Evolutionary conservation across 495 filamentous ascomycete species (phyloP).

Genomic region (Trypethelium eluteriae): DNA sequence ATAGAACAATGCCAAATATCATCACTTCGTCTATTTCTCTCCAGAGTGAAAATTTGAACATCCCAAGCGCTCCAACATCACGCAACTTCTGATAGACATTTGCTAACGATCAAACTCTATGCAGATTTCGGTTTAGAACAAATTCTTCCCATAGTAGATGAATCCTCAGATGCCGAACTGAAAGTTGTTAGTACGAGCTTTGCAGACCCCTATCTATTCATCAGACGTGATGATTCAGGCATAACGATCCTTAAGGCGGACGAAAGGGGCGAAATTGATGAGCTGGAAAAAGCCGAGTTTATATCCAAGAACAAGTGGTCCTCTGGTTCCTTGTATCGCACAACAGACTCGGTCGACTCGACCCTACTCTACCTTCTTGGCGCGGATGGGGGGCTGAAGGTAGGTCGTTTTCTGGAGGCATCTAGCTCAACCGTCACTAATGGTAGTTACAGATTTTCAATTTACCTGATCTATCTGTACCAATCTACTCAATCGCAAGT

Average conservation of each 20-base stretch:
- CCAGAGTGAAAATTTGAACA: not conserved
- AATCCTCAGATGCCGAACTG: slow-evolving; percentile 67
- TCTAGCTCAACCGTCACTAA: not conserved
- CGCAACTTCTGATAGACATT: not conserved
- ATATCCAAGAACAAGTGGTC: slow-evolving; percentile 60
- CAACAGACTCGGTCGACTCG: slow-evolving; percentile 36
- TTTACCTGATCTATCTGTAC: slow-evolving; percentile 52
- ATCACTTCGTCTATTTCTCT: not conserved
- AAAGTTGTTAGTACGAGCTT: slow-evolving; percentile 75
- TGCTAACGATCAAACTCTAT: not conserved
- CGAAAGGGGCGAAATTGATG: slow-evolving; percentile 75
- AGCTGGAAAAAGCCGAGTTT: slow-evolving; percentile 53
- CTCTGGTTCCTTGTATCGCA: slow-evolving; percentile 72
- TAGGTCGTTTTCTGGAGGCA: slow-evolving; percentile 38
- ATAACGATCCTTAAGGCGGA: slow-evolving; percentile 68
- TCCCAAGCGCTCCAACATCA: not conserved
- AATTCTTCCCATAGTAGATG: slow-evolving; percentile 83
- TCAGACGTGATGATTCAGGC: slow-evolving; percentile 74
- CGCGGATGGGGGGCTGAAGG: slow-evolving; percentile 61
- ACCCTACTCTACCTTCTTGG: slow-evolving; percentile 69
- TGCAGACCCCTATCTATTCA: slow-evolving; percentile 76
- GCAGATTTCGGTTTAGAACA: slow-evolving; percentile 79
- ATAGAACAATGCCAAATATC: slow-evolving; percentile 11
- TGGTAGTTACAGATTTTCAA: slow-evolving; percentile 48
- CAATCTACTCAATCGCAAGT: slow-evolving; percentile 58